Evolutionary conservation across 1,284 basidiomycete genomes (phyloP), one percentile per base, ranked within the genome.

Genomic region (Cryptococcus maquisensis): DNA sequence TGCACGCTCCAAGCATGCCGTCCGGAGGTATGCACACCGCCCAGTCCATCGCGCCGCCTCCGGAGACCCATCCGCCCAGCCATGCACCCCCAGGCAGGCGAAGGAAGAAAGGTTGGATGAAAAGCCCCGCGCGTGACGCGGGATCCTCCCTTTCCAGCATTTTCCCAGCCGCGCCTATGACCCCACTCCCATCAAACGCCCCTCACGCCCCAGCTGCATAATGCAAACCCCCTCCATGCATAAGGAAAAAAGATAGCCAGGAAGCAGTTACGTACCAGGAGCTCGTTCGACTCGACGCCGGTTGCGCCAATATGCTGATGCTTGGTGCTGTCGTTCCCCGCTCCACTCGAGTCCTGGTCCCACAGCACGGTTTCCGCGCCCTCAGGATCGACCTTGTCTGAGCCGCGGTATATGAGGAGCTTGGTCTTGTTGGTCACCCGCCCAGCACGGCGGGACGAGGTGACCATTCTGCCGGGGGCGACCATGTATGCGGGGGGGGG

Each of bases 381-480:
- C 71, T 88, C 63, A 59, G 86, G 81, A 55, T 88, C 85, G 72
- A 89, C 81, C 62, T 86, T 82, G 76, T 90, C 87, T 49, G 85
- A 84, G 71, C 90, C 89, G 78, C 88, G 82, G 74, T 84, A 81
- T 79, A 92, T 85, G 79, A 85, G 85, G 69, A 92, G 85, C 61
- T 87, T 85, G 67, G 87, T 89, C 81, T 91, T 92, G 81, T 90
- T 90, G 76, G 87, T 91, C 78, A 92, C 86, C 74, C 89, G 59
- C 28, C 69, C 71, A 20, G 69, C 71, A 26, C 72, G 58, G 45
- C 72, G 56, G n/a, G 68, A 68, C 38, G 72, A 69, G 58, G 69
- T 68, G 47, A 68, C 69, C 67, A 72, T 65, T 53, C 60, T 61
- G 50, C 56, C 57, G 32, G 57, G 54, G 24, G 54, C 58, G 35